Conservation (phyloP, 345 rosid species). For the Draba incana region DNA sequence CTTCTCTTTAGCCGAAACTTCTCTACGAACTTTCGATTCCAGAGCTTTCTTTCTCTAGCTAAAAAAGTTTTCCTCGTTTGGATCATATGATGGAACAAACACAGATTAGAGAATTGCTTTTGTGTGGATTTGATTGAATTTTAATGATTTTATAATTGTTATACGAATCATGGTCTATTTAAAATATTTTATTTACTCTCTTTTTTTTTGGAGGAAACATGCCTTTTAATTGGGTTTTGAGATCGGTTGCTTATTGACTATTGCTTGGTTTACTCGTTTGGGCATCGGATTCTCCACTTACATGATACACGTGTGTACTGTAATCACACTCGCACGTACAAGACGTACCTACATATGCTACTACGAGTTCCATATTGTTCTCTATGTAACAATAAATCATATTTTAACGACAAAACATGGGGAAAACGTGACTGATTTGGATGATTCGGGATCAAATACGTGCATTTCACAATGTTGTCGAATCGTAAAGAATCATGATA, state of each 20-base stretch:
- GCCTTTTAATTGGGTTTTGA: conserved; percentile 29
- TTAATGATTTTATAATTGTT: conserved; percentile 6
- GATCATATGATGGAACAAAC: conserved; percentile 2
- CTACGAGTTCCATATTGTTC: no score
- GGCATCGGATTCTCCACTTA: conserved; percentile 40
- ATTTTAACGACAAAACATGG: background rate
- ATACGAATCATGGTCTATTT: background rate
- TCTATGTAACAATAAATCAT: background rate
- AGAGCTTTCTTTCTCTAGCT: background rate
- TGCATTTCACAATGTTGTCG: background rate
- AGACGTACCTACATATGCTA: background rate
- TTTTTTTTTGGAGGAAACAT: conserved; percentile 24
- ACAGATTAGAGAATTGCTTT: background rate
- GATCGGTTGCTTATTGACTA: conserved; percentile 31
- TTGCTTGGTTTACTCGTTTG: conserved; percentile 36
- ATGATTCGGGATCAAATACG: conserved; percentile 5
- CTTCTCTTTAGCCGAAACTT: no score
- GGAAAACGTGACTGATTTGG: conserved; percentile 23
- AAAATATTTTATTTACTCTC: background rate
- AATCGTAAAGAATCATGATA: background rate
- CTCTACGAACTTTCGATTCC: background rate
- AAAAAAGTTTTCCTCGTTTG: conserved; percentile 9
- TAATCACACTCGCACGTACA: no score
- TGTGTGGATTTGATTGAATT: conserved; percentile 17
- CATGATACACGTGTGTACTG: conserved; percentile 5